Evolutionary conservation across 2,329 filamentous ascomycete genomes (phyloP).

Genomic region (Calonectria pseudoturangicola): DNA sequence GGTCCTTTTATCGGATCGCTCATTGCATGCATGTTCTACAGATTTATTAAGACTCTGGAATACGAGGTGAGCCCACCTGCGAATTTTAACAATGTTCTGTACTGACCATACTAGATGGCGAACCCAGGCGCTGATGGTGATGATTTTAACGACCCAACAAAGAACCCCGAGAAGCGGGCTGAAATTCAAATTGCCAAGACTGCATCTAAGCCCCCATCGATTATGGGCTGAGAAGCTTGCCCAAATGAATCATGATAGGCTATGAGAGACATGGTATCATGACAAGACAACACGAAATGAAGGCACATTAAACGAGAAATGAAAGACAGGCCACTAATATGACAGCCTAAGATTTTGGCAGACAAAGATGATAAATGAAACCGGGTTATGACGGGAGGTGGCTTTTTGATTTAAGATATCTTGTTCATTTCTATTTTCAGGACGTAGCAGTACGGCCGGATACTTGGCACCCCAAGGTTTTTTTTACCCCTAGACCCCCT

Average conservation of each 20-base stretch:
- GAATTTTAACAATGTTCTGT: background rate
- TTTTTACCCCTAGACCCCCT: constrained; percentile 5
- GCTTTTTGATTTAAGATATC: constrained; percentile 10
- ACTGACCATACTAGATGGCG: constrained; percentile 60
- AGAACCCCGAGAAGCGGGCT: constrained; percentile 64
- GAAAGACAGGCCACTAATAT: constrained; percentile 32
- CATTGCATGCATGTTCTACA: constrained; percentile 61
- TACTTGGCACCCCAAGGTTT: constrained; percentile 3
- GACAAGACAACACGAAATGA: background rate
- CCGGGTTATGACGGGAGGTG: background rate
- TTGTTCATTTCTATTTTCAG: constrained; percentile 6
- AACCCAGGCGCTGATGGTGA: constrained; percentile 69
- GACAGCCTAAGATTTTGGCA: constrained; percentile 9
- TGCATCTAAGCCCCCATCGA: constrained; percentile 47
- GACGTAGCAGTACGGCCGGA: constrained; percentile 4
- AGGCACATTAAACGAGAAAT: background rate
- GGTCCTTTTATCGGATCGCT: constrained; percentile 59
- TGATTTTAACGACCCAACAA: constrained; percentile 64
- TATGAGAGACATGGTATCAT: background rate
- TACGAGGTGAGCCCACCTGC: constrained; percentile 56
- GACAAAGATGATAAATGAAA: constrained; percentile 1
- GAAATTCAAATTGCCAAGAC: constrained; percentile 46
- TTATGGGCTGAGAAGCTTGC: constrained; percentile 42
- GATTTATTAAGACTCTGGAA: constrained; percentile 64
- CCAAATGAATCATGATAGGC: constrained; percentile 2